Evolutionary conservation across 441 rosid genomes (phyloP).

Genomic region (Corymbia calophylla): DNA sequence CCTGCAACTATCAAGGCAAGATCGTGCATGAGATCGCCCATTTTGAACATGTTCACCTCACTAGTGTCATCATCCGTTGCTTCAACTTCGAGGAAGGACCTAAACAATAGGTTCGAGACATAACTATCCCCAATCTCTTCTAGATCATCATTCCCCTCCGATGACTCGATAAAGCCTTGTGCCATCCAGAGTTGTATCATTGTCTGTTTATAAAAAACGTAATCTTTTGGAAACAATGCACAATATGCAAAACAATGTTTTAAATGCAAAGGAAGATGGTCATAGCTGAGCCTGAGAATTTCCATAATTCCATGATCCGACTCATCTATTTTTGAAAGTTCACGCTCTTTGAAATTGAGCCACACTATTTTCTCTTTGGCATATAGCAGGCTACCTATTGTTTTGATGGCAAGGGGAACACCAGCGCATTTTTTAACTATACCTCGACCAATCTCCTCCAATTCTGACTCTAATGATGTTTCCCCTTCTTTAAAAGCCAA

Average conservation of each 20-base stretch:
- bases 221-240: no score
- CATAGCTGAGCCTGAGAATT: no score
- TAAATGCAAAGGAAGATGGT: no score
- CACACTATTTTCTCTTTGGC: fast-evolving
- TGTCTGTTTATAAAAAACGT: no score
- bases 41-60: background rate
- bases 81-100: background rate
- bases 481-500: background rate
- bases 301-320: fast-evolving
- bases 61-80: no score
- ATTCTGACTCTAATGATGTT: fast-evolving
- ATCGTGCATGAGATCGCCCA: background rate
- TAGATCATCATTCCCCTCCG: no score
- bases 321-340: no score
- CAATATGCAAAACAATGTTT: no score
- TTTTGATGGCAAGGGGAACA: background rate
- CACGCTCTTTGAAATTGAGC: no score
- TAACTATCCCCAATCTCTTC: no score
- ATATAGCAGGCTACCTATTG: background rate
- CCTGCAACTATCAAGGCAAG: background rate
- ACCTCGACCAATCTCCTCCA: background rate
- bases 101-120: fast-evolving
- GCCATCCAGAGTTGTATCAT: no score
- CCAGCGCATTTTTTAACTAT: background rate
- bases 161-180: no score